These are phyloP conservation scores for Trichosporon coremiiforme DNA, from an alignment of 1,284 basidiomycete genomes.

Conservation along the genomic window DNA sequence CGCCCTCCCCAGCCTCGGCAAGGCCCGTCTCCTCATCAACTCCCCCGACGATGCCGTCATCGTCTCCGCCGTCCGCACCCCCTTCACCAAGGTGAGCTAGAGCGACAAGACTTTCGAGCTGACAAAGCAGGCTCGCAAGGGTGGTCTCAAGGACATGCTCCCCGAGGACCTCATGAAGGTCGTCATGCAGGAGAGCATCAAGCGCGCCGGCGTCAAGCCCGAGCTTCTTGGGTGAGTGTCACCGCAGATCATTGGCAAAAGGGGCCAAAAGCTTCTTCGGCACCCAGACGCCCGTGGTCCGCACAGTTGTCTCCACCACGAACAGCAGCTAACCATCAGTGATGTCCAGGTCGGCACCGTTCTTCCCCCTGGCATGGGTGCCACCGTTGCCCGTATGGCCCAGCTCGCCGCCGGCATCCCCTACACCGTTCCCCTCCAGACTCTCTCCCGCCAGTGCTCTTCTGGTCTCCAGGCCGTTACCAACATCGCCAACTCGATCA, in stretches of 20 bases:
- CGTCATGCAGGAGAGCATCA: conserved; percentile 71
- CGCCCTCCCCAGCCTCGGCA: conserved; percentile 57
- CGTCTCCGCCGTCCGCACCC: conserved; percentile 81
- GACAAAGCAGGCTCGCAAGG: conserved; percentile 65
- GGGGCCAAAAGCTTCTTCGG: background rate
- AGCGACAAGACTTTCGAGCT: background rate
- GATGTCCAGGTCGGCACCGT: conserved; percentile 93
- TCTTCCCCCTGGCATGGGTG: conserved; percentile 87
- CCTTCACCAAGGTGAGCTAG: conserved; percentile 75
- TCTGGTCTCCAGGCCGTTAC: conserved; percentile 86
- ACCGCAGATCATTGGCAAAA: background rate
- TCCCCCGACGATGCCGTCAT: conserved; percentile 85
- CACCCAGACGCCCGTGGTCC: background rate
- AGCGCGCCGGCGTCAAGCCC: conserved; percentile 53
- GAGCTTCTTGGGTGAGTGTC: conserved; percentile 52
- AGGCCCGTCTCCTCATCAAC: conserved; percentile 63
- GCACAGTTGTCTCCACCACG: too few species aligned
- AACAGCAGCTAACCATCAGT: conserved; percentile 62
- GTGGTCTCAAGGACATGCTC: conserved; percentile 89
- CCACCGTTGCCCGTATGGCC: conserved; percentile 89
- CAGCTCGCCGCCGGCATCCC: conserved; percentile 90
- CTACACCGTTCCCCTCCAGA: conserved; percentile 74
- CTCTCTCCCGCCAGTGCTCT: conserved; percentile 93
- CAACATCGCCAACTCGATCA: conserved; percentile 87
- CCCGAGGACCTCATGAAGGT: conserved; percentile 87